A percentile compares a stretch with the other conserved stretches of the same genome.
Evolutionary conservation across 2,329 filamentous ascomycete species (phyloP).

Genomic region (Penicillium olsonii): DNA sequence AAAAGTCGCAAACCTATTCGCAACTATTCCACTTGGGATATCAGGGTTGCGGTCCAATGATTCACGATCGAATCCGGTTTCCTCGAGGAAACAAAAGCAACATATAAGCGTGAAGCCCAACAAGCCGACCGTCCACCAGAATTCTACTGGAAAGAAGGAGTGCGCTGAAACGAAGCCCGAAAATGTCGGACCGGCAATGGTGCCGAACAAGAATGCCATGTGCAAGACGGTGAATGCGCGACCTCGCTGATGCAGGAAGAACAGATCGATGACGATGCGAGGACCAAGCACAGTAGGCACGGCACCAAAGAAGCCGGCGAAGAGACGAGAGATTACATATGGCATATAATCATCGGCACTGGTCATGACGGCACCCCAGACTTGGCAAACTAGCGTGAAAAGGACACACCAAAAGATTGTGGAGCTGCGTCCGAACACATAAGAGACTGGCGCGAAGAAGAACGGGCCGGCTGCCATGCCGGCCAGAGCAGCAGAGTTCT

Average conservation of each 20-base stretch:
- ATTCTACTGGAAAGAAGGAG: constrained; percentile 40
- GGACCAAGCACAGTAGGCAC: constrained; percentile 43
- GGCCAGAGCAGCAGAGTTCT: constrained; percentile 41
- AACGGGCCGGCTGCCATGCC: constrained; percentile 43
- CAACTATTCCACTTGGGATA: constrained; percentile 17
- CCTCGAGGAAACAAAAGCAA: constrained; percentile 43
- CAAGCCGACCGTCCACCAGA: constrained; percentile 48
- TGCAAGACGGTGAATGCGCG: constrained; percentile 42
- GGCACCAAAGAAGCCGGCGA: constrained; percentile 45
- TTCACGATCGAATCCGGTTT: constrained; percentile 39
- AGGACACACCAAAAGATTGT: constrained; percentile 44
- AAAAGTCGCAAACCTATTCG: constrained; percentile 30
- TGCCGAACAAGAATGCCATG: constrained; percentile 40
- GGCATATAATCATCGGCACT: constrained; percentile 35
- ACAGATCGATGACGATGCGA: constrained; percentile 45
- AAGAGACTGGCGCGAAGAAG: constrained; percentile 41
- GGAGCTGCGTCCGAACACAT: constrained; percentile 39
- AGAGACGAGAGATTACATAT: constrained; percentile 42
- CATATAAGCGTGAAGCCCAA: constrained; percentile 36
- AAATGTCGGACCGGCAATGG: constrained; percentile 41
- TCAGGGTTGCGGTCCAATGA: constrained; percentile 17
- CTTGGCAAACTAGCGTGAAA: constrained; percentile 35
- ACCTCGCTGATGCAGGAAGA: constrained; percentile 48
- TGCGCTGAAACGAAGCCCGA: constrained; percentile 43
- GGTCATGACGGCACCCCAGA: constrained; percentile 44